A percentile compares a stretch with the other conserved stretches of the same genome.
phyloP scores from a whole-genome alignment of 2,329 filamentous ascomycete species.

The Fusarium aywerte region DNA sequence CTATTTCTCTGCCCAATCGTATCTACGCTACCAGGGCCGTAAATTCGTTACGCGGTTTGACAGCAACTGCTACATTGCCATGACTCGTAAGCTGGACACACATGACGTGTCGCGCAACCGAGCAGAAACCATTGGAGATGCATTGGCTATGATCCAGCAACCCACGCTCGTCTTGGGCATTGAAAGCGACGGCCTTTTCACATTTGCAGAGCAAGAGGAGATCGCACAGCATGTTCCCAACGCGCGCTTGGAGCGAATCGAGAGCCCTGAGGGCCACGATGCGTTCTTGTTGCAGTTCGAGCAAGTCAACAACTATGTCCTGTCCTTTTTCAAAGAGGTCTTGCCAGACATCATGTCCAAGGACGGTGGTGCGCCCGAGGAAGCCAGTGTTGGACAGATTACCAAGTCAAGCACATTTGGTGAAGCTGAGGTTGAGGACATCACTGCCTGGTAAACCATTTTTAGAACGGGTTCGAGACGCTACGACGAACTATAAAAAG shows the following conservation, averaged over 20 bases:
- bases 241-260: conserved; percentile 83
- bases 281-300: conserved; percentile 97
- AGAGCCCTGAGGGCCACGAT: conserved; percentile 95
- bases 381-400: conserved; percentile 67
- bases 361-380: conserved; percentile 61
- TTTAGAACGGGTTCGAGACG: background rate
- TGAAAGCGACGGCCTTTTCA: conserved; percentile 94
- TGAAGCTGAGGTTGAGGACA: conserved; percentile 95
- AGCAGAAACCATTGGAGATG: conserved; percentile 73
- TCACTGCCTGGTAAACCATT: conserved; percentile 82
- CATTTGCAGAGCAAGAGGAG: conserved; percentile 95
- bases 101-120: conserved; percentile 91
- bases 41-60: conserved; percentile 99
- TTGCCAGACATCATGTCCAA: conserved; percentile 88
- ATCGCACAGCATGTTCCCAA: conserved; percentile 83
- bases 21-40: conserved; percentile 92
- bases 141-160: conserved; percentile 84
- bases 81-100: conserved; percentile 96
- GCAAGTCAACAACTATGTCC: conserved; percentile 89
- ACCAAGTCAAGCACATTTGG: conserved; percentile 93
- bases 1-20: conserved; percentile 99
- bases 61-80: conserved; percentile 98
- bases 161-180: conserved; percentile 93
- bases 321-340: conserved; percentile 83
- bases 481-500: background rate